Evolutionary conservation across 345 rosid species (phyloP), one percentile per base, ranked within the genome.

Genomic region (Diplotaxis tenuifolia): DNA sequence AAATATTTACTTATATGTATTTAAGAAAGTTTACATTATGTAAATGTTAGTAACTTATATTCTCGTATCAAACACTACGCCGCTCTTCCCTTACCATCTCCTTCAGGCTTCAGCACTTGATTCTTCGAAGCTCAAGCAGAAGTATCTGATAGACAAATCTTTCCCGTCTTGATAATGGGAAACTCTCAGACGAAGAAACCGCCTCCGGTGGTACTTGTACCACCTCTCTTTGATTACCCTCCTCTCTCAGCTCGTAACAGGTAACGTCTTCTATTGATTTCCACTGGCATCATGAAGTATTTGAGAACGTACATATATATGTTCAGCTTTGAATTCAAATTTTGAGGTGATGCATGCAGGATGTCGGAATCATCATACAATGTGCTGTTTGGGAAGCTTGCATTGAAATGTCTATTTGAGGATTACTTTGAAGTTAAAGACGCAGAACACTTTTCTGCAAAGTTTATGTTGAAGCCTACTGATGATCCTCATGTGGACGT

Each of bases 401-500:
- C 92, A 40, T 82, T 89, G 80, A 89, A 76, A 77, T 84, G 89
- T 57, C 87, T 93, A 3, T 91, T 93, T 42, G 90, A 91, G 53
- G 97, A 93, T 83, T 91, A 91, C 80, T 86, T 89, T 72, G 98
- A n/a, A n/a, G n/a, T n/a, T n/a, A n/a, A 93, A 78, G 88, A 86
- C 56, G 86, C 98, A 88, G 78, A n/a, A n/a, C n/a, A n/a, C 60
- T 91, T 91, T 55, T 83, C 80, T 56, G 85, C 92, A 12, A 84
- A 84, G 62, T 83, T 93, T 47, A 62, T 93, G 85, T 79, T 93
- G 78, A 93, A 91, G 78, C 98, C 98, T 12, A 72, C 89, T n/a
- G 97, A 93, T 75, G 98, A 93, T 32, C 96, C 98, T 68, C 90
- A 89, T 28, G 97, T 93, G 7, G 96, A 93, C 82, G 73, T 93